A percentile compares a stretch with the other conserved stretches of the same genome.
Conservation (phyloP, 441 rosid genomes). For the Geranium incanum region DNA sequence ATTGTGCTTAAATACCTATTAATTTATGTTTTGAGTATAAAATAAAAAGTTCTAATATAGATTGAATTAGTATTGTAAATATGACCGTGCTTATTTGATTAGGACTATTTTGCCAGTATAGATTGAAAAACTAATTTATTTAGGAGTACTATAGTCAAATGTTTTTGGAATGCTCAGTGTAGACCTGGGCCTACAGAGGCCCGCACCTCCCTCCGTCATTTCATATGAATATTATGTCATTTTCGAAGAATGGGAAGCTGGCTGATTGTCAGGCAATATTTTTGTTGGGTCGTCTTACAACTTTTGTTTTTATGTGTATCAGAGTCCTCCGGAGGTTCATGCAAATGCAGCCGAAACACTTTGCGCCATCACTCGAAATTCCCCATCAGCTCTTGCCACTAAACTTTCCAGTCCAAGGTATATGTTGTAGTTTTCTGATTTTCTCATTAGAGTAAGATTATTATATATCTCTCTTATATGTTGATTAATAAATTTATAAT, state of each 20-base stretch:
- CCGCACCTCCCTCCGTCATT: background rate
- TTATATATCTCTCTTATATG: background rate
- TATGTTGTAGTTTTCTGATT: background rate
- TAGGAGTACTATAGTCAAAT: too few relatives aligned
- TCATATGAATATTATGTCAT: background rate
- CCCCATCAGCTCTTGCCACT: slow-evolving; percentile 81
- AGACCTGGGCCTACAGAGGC: background rate
- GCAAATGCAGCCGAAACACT: slow-evolving; percentile 89
- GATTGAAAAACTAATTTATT: too few relatives aligned
- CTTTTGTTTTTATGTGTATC: slow-evolving; percentile 29
- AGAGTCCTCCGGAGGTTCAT: slow-evolving; percentile 82
- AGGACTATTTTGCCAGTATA: too few relatives aligned
- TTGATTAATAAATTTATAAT: background rate
- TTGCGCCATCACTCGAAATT: slow-evolving; percentile 81
- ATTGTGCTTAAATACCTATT: too few relatives aligned
- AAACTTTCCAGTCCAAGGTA: slow-evolving; percentile 84
- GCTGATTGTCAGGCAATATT: background rate
- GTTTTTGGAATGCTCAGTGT: background rate
- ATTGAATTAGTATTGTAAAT: too few relatives aligned
- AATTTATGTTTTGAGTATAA: too few relatives aligned
- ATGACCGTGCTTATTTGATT: too few relatives aligned
- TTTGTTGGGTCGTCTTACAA: background rate
- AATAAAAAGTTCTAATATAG: too few relatives aligned
- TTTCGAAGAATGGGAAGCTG: background rate
- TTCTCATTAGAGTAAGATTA: background rate